phyloP scores from a whole-genome alignment of 2,329 filamentous ascomycete species.

The Alternaria angustiovoidea region DNA sequence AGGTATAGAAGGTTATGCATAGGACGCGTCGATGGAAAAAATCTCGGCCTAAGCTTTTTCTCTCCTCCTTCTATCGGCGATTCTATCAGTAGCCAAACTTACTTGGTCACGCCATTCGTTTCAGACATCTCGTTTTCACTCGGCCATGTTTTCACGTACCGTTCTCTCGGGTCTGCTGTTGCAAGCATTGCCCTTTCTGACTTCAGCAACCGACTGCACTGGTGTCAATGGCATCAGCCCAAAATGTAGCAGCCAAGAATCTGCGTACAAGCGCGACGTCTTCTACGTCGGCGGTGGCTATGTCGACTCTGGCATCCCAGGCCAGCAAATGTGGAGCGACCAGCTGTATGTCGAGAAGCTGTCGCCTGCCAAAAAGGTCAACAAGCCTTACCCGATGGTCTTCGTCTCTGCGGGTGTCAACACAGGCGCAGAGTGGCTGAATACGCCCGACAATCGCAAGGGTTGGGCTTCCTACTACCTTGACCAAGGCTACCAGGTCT shows the following conservation, averaged over 20 bases:
- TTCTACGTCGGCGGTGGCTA: constrained; percentile 40
- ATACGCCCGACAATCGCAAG: constrained; percentile 25
- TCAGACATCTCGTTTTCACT: neutral
- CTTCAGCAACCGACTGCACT: constrained; percentile 18
- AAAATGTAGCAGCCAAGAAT: constrained; percentile 30
- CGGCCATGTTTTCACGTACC: neutral
- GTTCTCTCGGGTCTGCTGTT: constrained; percentile 3
- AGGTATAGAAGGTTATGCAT: constrained; percentile 5
- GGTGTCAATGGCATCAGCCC: constrained; percentile 28
- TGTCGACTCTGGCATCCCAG: constrained; percentile 28
- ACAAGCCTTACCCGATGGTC: constrained; percentile 30
- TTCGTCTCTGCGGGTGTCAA: constrained; percentile 34
- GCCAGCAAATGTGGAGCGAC: constrained; percentile 27
- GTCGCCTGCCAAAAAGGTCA: constrained; percentile 19
- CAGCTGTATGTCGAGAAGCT: constrained; percentile 34
- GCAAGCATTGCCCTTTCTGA: neutral
- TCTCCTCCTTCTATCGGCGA: neutral
- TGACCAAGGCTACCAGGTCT: constrained; percentile 31
- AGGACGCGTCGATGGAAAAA: neutral
- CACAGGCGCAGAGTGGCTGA: constrained; percentile 27
- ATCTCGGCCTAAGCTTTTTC: neutral
- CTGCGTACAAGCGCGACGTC: constrained; percentile 28
- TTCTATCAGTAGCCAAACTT: neutral
- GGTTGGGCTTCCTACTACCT: constrained; percentile 32
- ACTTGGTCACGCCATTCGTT: neutral